phyloP scores from a whole-genome alignment of 768 basidiomycete genomes.

The Scleroderma citrinum region DNA sequence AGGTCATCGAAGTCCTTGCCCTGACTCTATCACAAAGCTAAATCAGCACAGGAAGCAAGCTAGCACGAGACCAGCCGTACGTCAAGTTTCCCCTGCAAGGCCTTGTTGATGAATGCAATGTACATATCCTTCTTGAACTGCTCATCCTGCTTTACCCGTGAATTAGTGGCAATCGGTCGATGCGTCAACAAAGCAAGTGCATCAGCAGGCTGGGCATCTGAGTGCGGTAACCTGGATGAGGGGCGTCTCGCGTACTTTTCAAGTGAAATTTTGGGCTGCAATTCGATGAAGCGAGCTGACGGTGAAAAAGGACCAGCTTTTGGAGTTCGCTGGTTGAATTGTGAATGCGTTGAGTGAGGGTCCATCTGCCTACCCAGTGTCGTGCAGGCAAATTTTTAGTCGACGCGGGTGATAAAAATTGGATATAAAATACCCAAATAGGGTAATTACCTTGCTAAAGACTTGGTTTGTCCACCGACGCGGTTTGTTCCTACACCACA shows the following conservation, averaged over 20 bases:
- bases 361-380: slow-evolving; percentile 45
- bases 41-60: slow-evolving; percentile 9
- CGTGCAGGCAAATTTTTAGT: slow-evolving; percentile 1
- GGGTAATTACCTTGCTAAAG: slow-evolving; percentile 5
- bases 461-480: neutral
- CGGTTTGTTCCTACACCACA: slow-evolving; percentile 1
- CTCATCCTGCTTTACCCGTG: slow-evolving; percentile 72
- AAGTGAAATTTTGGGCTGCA: slow-evolving; percentile 34
- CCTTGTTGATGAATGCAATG: slow-evolving; percentile 75
- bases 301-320: slow-evolving; percentile 57
- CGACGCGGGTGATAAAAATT: neutral
- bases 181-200: slow-evolving; percentile 14
- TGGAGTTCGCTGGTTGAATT: slow-evolving; percentile 69
- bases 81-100: slow-evolving; percentile 64
- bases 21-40: slow-evolving; percentile 47
- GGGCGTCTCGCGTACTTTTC: slow-evolving; percentile 41
- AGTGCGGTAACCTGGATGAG: slow-evolving; percentile 19
- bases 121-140: slow-evolving; percentile 78
- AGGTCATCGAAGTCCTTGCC: slow-evolving; percentile 82
- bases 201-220: slow-evolving; percentile 7
- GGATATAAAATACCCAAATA: slow-evolving; percentile 6
- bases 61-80: slow-evolving; percentile 38
- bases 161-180: slow-evolving; percentile 74
- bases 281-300: slow-evolving; percentile 41
- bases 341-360: slow-evolving; percentile 67